These are phyloP conservation scores for Peniophora sp. DNA, from an alignment of 1,284 basidiomycete genomes.

Conservation along the genomic window DNA sequence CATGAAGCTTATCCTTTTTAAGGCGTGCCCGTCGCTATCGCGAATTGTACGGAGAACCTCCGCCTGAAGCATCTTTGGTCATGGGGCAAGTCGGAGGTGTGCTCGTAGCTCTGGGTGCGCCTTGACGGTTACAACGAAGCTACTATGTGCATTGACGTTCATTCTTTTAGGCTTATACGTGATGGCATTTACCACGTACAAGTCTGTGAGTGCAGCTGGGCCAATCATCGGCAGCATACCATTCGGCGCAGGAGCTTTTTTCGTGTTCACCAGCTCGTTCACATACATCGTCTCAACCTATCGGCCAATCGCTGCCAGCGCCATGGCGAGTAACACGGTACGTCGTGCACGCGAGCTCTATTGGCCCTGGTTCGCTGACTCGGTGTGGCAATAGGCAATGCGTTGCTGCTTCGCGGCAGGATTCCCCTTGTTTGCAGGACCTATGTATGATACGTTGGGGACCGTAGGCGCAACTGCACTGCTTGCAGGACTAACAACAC, in stretches of 20 bases:
- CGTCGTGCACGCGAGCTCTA: too few species aligned
- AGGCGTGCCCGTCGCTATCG: conserved; percentile 23
- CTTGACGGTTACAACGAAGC: not conserved
- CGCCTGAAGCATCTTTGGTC: conserved; percentile 60
- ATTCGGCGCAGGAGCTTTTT: conserved; percentile 52
- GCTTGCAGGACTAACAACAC: conserved; percentile 58
- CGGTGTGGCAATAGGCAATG: conserved; percentile 26
- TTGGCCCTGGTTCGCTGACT: too few species aligned
- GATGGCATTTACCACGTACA: conserved; percentile 68
- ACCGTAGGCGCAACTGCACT: conserved; percentile 71
- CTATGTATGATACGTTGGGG: conserved; percentile 53
- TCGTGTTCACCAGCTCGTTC: conserved; percentile 62
- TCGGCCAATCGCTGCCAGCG: conserved; percentile 68
- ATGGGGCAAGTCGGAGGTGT: conserved; percentile 65
- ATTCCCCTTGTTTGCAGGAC: conserved; percentile 59
- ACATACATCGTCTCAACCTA: conserved; percentile 67
- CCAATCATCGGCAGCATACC: conserved; percentile 58
- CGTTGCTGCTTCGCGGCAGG: conserved; percentile 61
- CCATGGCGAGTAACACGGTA: conserved; percentile 63
- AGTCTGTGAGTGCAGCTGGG: conserved; percentile 60
- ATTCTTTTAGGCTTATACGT: conserved; percentile 46
- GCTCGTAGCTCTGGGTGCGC: conserved; percentile 44
- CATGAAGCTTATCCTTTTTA: not conserved
- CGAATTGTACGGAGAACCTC: conserved; percentile 32
- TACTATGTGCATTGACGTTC: not conserved